Conservation (phyloP, 2,329 filamentous ascomycete genomes). For the Claviceps capensis region DNA sequence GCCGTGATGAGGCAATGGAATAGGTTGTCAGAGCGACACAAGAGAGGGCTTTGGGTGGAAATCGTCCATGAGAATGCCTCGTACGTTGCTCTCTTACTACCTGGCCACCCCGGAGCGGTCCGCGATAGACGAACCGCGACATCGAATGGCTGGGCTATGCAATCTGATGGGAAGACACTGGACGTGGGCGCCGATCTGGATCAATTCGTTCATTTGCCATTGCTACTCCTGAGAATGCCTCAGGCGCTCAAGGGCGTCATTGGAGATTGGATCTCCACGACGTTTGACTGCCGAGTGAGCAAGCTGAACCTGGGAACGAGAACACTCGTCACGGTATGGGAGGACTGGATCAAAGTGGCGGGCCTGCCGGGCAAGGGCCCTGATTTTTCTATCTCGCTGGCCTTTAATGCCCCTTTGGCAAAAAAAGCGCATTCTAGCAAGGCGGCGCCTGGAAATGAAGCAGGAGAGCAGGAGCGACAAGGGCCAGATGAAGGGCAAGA, state of each 20-base stretch:
- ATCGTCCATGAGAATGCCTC: slow-evolving; percentile 39
- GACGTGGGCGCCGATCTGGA: slow-evolving; percentile 5
- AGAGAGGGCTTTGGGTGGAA: slow-evolving; percentile 28
- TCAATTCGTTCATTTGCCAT: slow-evolving; percentile 33
- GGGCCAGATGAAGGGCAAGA: background rate
- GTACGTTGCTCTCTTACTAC: slow-evolving; percentile 38
- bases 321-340: slow-evolving; percentile 35
- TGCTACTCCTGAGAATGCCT: slow-evolving; percentile 43
- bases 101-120: slow-evolving; percentile 15
- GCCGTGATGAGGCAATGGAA: slow-evolving; percentile 6
- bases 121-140: slow-evolving; percentile 3
- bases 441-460: background rate
- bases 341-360: slow-evolving; percentile 33
- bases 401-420: slow-evolving; percentile 30
- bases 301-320: slow-evolving; percentile 35
- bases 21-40: slow-evolving; percentile 12
- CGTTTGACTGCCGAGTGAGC: slow-evolving; percentile 43
- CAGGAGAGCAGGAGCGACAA: background rate
- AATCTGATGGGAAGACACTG: slow-evolving; percentile 6
- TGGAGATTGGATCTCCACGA: slow-evolving; percentile 35
- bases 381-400: slow-evolving; percentile 37
- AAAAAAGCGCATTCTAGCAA: slow-evolving; percentile 1
- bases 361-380: slow-evolving; percentile 21
- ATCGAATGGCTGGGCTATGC: slow-evolving; percentile 10
- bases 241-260: slow-evolving; percentile 34